phyloP scores from a whole-genome alignment of 371 early-diverging fungal genomes.

The Mortierella sp. region DNA sequence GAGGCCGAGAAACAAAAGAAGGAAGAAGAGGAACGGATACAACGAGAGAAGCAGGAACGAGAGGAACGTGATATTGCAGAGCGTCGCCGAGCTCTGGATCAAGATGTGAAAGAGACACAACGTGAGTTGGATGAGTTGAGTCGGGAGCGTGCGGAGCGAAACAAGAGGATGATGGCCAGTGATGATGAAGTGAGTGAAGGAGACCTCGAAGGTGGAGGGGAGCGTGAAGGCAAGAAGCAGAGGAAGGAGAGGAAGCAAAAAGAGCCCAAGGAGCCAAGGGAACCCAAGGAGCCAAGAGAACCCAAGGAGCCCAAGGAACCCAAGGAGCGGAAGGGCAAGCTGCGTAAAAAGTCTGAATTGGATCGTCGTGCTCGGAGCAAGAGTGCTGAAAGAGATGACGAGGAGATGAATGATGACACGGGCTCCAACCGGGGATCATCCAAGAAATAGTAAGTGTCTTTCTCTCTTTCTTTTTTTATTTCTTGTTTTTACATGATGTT shows the following conservation, averaged over 20 bases:
- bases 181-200: conserved; percentile 47
- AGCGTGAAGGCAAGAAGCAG: conserved; percentile 38
- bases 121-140: conserved; percentile 49
- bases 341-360: conserved; percentile 49
- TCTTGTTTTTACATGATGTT: not conserved
- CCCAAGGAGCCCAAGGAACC: conserved; percentile 49
- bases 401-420: conserved; percentile 24
- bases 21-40: conserved; percentile 54
- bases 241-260: conserved; percentile 49
- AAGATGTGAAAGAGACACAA: conserved; percentile 50
- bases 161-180: conserved; percentile 40
- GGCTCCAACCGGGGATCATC: conserved; percentile 25
- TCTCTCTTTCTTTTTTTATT: not conserved
- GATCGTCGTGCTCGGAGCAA: conserved; percentile 42
- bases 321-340: conserved; percentile 48
- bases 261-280: conserved; percentile 37
- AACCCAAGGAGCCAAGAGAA: conserved; percentile 41
- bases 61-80: conserved; percentile 54
- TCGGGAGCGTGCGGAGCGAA: conserved; percentile 49
- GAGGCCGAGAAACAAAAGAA: conserved; percentile 56
- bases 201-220: conserved; percentile 27
- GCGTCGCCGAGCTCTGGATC: conserved; percentile 55
- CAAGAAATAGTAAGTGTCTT: conserved; percentile 46
- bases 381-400: conserved; percentile 36
- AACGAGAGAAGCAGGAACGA: conserved; percentile 47